A percentile compares a stretch with the other conserved stretches of the same genome.
phyloP scores from a whole-genome alignment of 139 green algal genomes.

The Chlamydomonas schloesseri region DNA sequence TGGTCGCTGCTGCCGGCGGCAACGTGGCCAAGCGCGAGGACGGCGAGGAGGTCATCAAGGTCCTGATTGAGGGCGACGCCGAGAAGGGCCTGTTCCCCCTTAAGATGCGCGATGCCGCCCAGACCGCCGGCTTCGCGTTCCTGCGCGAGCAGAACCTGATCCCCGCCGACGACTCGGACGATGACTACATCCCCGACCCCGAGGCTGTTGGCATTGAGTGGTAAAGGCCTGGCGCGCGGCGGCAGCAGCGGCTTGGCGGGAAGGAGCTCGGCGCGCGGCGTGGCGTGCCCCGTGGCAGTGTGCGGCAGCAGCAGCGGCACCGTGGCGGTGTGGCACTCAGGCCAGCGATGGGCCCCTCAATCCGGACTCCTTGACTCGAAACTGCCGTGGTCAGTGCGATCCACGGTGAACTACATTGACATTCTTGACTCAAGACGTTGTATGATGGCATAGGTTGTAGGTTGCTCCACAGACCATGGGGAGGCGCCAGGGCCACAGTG shows the following conservation, averaged over 20 bases:
- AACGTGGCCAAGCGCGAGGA: slow-evolving; percentile 56
- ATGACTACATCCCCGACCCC: slow-evolving; percentile 77
- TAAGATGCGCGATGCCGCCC: slow-evolving; percentile 81
- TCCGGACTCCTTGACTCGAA: too few species aligned
- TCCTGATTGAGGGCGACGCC: slow-evolving; percentile 55
- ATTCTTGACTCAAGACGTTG: too few species aligned
- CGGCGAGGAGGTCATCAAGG: slow-evolving; percentile 66
- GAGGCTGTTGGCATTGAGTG: slow-evolving; percentile 64
- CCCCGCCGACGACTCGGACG: slow-evolving; percentile 62
- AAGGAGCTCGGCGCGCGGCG: too few species aligned
- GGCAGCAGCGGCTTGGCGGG: not conserved
- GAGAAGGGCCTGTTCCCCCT: slow-evolving; percentile 76
- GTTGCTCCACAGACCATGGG: too few species aligned
- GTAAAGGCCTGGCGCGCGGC: slow-evolving; percentile 13
- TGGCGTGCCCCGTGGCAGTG: too few species aligned
- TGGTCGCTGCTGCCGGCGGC: slow-evolving; percentile 46
- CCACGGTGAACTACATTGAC: too few species aligned
- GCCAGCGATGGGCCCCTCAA: too few species aligned
- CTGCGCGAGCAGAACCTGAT: slow-evolving; percentile 79
- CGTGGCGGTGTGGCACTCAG: too few species aligned
- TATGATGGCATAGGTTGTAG: too few species aligned
- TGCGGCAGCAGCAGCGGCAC: too few species aligned
- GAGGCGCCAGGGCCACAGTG: too few species aligned
- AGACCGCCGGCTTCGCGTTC: slow-evolving; percentile 72
- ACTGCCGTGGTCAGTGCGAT: too few species aligned